Conservation (phyloP, 2,329 filamentous ascomycete genomes). For the Exophiala lecanii-corni region DNA sequence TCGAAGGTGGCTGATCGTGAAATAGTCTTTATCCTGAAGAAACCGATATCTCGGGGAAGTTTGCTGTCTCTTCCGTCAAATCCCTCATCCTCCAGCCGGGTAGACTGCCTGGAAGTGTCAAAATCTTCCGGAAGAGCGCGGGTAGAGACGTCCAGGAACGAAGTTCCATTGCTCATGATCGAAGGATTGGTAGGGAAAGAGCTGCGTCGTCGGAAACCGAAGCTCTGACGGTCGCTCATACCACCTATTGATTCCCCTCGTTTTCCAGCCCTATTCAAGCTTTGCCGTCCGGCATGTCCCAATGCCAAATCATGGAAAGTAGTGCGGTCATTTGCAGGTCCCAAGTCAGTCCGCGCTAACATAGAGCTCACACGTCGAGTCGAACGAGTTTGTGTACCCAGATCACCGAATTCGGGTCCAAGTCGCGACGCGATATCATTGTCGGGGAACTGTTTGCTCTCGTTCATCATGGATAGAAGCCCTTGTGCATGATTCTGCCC, state of each 20-base stretch:
- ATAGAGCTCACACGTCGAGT: constrained; percentile 87
- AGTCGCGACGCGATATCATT: constrained; percentile 65
- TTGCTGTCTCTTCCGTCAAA: constrained; percentile 14
- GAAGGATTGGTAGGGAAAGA: constrained; percentile 52
- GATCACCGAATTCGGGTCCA: constrained; percentile 60
- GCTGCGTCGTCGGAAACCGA: constrained; percentile 49
- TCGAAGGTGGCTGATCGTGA: constrained; percentile 7
- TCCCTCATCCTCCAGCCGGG: constrained; percentile 17
- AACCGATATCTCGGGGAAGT: constrained; percentile 20
- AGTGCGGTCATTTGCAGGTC: constrained; percentile 74
- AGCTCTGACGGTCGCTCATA: constrained; percentile 60
- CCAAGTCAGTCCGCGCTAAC: constrained; percentile 79
- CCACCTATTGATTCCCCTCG: constrained; percentile 71
- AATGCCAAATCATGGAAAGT: constrained; percentile 70
- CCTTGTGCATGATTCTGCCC: constrained; percentile 29
- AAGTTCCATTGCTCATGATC: constrained; percentile 49
- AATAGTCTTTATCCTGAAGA: constrained; percentile 25
- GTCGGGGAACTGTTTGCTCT: constrained; percentile 49
- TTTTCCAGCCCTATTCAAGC: constrained; percentile 49
- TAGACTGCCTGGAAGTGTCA: constrained; percentile 32
- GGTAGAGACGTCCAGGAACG: constrained; percentile 63
- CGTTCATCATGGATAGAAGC: constrained; percentile 31
- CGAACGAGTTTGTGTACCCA: constrained; percentile 52
- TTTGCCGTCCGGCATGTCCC: constrained; percentile 41
- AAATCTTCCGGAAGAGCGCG: constrained; percentile 67